A percentile compares a stretch with the other conserved stretches of the same genome.
These are phyloP conservation scores for Musa troglodytarum DNA, from an alignment of 176 grass and related monocot genomes.

Conservation along the genomic window DNA sequence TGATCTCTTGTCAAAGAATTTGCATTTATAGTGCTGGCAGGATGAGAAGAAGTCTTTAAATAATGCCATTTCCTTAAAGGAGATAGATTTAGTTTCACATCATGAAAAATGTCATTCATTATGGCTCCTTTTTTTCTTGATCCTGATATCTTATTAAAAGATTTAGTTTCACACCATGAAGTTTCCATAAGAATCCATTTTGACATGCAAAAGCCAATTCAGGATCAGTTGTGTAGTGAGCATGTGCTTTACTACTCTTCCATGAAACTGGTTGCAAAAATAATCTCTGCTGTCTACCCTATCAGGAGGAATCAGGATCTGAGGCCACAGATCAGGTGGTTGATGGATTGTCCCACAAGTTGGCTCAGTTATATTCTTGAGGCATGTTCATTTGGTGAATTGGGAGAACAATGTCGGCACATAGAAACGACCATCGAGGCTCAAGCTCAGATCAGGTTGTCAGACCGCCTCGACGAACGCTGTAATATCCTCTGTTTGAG, in stretches of 20 bases:
- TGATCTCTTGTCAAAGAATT: neutral
- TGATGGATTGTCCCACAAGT: neutral
- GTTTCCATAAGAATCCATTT: too few relatives aligned
- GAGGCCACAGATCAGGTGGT: neutral
- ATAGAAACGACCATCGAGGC: neutral
- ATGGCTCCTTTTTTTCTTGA: neutral
- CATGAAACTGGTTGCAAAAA: neutral
- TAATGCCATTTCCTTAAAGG: too few relatives aligned
- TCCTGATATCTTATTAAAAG: neutral
- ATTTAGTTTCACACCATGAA: neutral
- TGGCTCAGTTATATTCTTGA: neutral
- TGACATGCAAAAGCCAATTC: too few relatives aligned
- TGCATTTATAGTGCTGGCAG: neutral
- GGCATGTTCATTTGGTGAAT: neutral
- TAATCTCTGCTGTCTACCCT: neutral
- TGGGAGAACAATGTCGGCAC: neutral
- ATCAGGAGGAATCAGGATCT: conserved; percentile 1
- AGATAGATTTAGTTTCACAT: neutral
- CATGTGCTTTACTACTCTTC: neutral
- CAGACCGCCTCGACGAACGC: neutral
- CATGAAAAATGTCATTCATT: neutral
- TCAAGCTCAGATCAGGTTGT: neutral
- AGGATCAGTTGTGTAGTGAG: neutral
- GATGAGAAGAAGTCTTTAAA: neutral
- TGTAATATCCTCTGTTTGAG: neutral